Evolutionary conservation across 768 basidiomycete genomes (phyloP).

Genomic region (Suillus lakei): DNA sequence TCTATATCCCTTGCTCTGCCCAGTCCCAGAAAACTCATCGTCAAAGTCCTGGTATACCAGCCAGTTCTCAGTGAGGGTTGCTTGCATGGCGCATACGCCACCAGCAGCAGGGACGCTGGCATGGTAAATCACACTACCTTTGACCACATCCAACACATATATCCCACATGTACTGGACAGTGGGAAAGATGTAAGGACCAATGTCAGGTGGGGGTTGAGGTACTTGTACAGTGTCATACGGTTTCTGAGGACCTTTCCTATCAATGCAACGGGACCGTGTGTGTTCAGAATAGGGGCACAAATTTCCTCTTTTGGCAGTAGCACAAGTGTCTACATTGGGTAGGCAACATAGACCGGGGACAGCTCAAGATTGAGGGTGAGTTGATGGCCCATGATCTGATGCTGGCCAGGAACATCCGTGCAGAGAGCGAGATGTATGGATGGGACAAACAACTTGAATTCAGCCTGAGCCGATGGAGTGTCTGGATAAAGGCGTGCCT

Average conservation of each 20-base stretch:
- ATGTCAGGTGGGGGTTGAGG: slow-evolving; percentile 80
- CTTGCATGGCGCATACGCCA: slow-evolving; percentile 66
- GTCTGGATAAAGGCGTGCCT: slow-evolving; percentile 75
- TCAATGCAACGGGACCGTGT: slow-evolving; percentile 66
- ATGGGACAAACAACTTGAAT: slow-evolving; percentile 48
- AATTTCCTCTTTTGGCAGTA: slow-evolving; percentile 64
- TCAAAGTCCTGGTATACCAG: slow-evolving; percentile 88
- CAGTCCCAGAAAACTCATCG: slow-evolving; percentile 48
- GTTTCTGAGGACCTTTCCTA: slow-evolving; percentile 87
- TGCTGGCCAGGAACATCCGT: slow-evolving; percentile 46
- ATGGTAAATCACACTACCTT: slow-evolving; percentile 78
- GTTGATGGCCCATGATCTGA: slow-evolving; percentile 62
- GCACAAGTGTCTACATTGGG: slow-evolving; percentile 67
- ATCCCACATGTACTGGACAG: slow-evolving; percentile 54
- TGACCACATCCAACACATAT: slow-evolving; percentile 79
- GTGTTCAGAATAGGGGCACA: slow-evolving; percentile 52
- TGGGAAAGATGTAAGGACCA: slow-evolving; percentile 57
- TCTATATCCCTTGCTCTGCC: slow-evolving; percentile 66
- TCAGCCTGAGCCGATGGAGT: slow-evolving; percentile 47
- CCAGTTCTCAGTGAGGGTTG: slow-evolving; percentile 89
- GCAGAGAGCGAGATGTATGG: slow-evolving; percentile 61
- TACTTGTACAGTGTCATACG: slow-evolving; percentile 94
- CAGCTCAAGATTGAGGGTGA: slow-evolving; percentile 46
- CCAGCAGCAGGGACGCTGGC: slow-evolving; percentile 52
- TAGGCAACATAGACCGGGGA: slow-evolving; percentile 55